Evolutionary conservation across 441 rosid species (phyloP).

Genomic region (Eutrema salsugineum): DNA sequence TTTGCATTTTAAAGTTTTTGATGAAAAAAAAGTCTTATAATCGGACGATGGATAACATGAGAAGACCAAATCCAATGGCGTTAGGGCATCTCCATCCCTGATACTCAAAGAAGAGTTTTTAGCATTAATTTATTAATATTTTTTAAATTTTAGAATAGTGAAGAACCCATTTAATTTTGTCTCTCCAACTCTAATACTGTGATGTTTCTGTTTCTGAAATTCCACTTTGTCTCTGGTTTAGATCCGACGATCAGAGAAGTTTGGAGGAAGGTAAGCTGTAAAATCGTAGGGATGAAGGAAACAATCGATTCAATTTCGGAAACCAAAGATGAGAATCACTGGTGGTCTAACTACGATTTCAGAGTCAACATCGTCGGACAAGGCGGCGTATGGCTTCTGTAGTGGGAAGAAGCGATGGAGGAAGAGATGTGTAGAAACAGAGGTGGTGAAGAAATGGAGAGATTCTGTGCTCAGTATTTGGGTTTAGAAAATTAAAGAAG

Average conservation of each 20-base stretch:
- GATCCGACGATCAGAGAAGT: constrained; percentile 70
- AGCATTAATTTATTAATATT: too few species aligned
- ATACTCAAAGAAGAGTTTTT: too few species aligned
- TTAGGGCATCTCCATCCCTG: too few species aligned
- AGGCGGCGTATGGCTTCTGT: constrained; percentile 27
- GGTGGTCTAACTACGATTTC: constrained; percentile 22
- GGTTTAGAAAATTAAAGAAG: too few species aligned
- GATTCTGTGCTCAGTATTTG: constrained; percentile 71
- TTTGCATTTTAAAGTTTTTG: background rate
- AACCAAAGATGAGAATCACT: constrained; percentile 20
- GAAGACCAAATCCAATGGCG: background rate
- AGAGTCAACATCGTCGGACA: background rate
- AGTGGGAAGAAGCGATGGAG: constrained; percentile 60
- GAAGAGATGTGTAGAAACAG: constrained; percentile 59
- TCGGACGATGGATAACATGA: background rate
- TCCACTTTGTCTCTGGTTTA: constrained; percentile 73
- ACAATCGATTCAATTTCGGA: constrained; percentile 56
- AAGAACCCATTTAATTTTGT: too few species aligned
- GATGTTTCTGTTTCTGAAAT: constrained; percentile 69
- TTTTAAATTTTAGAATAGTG: too few species aligned
- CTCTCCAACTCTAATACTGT: too few species aligned
- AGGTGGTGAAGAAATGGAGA: constrained; percentile 84
- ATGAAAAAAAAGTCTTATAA: background rate
- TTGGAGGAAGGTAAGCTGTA: constrained; percentile 74
- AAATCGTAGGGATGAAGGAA: constrained; percentile 80